Evolutionary conservation across 768 basidiomycete genomes (phyloP).

Genomic region (Daedaleopsis sinensis): DNA sequence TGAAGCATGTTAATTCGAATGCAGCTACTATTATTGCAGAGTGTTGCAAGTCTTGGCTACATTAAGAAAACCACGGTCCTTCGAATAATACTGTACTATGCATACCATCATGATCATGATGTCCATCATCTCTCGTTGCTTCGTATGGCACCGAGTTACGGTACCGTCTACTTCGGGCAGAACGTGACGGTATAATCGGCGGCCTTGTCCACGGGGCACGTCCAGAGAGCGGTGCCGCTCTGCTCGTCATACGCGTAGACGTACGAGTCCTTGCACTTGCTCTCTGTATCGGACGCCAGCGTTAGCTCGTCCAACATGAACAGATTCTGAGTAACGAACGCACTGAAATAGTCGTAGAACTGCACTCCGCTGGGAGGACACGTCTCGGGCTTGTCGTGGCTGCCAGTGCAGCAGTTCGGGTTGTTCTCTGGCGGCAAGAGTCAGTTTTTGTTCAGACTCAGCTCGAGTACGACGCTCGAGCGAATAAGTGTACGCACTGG

Average conservation of each 20-base stretch:
- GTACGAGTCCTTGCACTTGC: slow-evolving; percentile 48
- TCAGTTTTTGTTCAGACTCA: too few species aligned
- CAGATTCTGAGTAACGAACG: slow-evolving; percentile 8
- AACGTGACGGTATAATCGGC: slow-evolving; percentile 52
- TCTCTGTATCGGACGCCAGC: slow-evolving; percentile 32
- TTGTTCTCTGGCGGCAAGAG: slow-evolving; percentile 44
- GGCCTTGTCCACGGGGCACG: slow-evolving; percentile 38
- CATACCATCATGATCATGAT: too few species aligned
- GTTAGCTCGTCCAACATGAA: neutral
- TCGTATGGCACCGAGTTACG: too few species aligned
- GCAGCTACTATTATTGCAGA: too few species aligned
- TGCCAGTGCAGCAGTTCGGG: slow-evolving; percentile 66
- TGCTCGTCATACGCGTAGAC: slow-evolving; percentile 57
- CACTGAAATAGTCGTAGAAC: slow-evolving; percentile 52
- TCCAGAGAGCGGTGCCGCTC: slow-evolving; percentile 48
- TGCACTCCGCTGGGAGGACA: slow-evolving; percentile 55
- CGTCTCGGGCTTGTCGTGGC: slow-evolving; percentile 50
- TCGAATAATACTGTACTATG: too few species aligned
- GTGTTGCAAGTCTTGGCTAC: too few species aligned
- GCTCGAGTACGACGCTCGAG: too few species aligned
- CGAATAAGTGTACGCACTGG: slow-evolving; percentile 22
- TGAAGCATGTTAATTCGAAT: too few species aligned
- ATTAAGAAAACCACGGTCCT: too few species aligned
- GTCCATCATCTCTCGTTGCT: too few species aligned
- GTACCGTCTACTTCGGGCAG: slow-evolving; percentile 22